A percentile compares a stretch with the other conserved stretches of the same genome.
Evolutionary conservation across 768 basidiomycete genomes (phyloP).

Genomic region (Nevesoporus exiguus): DNA sequence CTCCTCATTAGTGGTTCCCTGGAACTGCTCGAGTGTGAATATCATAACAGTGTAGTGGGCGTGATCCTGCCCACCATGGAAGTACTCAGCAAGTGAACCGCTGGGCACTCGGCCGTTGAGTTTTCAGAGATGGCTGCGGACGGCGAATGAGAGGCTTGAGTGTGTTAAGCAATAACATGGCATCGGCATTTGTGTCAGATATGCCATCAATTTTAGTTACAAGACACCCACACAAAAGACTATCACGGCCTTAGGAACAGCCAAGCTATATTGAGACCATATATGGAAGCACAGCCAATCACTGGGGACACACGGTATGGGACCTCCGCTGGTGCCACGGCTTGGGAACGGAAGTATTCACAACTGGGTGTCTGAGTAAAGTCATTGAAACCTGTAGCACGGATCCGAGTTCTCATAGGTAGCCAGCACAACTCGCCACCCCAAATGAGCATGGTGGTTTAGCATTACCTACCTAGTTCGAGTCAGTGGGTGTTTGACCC

Average conservation of each 20-base stretch:
- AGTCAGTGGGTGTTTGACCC: too few species aligned
- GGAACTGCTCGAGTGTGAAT: too few species aligned
- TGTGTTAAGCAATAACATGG: slow-evolving; percentile 20
- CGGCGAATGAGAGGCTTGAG: slow-evolving; percentile 1
- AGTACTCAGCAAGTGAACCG: slow-evolving; percentile 19
- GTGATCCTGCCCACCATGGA: slow-evolving; percentile 28
- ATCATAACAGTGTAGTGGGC: too few species aligned
- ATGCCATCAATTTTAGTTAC: slow-evolving; percentile 28
- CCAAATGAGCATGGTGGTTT: too few species aligned
- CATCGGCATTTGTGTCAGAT: slow-evolving; percentile 18
- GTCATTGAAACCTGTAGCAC: too few species aligned
- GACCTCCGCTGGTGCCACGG: slow-evolving; percentile 15
- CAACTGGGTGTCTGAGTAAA: slow-evolving; percentile 12
- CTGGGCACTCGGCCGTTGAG: slow-evolving; percentile 3
- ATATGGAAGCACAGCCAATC: slow-evolving; percentile 33
- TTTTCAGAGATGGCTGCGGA: slow-evolving; percentile 21
- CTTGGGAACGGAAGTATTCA: slow-evolving; percentile 21
- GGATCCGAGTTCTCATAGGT: too few species aligned
- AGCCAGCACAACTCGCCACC: too few species aligned
- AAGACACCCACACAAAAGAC: too few species aligned
- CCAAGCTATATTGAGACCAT: too few species aligned
- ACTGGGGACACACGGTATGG: slow-evolving; percentile 26
- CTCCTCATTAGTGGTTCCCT: too few species aligned
- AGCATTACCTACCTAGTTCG: too few species aligned
- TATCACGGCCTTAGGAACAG: too few species aligned